phyloP scores from a whole-genome alignment of 1,284 basidiomycete species.

The Rhodotorula mucilaginosa region DNA sequence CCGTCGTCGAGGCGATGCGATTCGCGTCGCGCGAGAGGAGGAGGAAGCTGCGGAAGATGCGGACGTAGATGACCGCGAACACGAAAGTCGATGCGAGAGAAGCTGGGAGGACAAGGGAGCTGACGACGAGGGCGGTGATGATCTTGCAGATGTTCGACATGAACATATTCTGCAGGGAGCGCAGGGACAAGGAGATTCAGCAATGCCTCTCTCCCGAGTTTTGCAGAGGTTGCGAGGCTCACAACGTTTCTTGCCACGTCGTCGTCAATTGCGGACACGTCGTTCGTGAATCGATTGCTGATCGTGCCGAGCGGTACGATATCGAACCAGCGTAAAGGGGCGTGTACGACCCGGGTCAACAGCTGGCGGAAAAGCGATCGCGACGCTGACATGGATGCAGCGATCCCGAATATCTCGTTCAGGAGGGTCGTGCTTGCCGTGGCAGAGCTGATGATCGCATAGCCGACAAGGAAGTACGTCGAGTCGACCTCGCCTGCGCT shows the following conservation, averaged over 20 bases:
- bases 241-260: constrained; percentile 41
- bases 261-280: constrained; percentile 46
- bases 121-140: constrained; percentile 41
- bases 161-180: constrained; percentile 10
- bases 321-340: constrained; percentile 46
- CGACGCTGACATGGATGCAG: constrained; percentile 34
- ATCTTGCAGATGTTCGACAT: constrained; percentile 40
- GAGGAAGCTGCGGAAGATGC: constrained; percentile 44
- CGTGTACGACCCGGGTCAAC: constrained; percentile 42
- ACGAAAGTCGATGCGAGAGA: constrained; percentile 40
- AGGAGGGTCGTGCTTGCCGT: constrained; percentile 30
- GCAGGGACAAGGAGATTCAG: not conserved
- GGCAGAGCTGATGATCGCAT: constrained; percentile 21
- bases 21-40: constrained; percentile 45
- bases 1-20: constrained; percentile 46
- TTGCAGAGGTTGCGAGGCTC: constrained; percentile 26
- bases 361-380: constrained; percentile 42
- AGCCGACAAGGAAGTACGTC: constrained; percentile 19
- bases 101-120: constrained; percentile 43
- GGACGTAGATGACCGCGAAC: constrained; percentile 39
- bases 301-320: constrained; percentile 45
- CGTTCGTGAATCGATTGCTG: constrained; percentile 46
- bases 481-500: constrained; percentile 8
- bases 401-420: constrained; percentile 36
- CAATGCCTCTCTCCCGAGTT: not conserved